Percentiles rank a stretch among this genome's conserved stretches.
Evolutionary conservation across 495 filamentous ascomycete genomes (phyloP).

Genomic region (Penicillium arizonense): DNA sequence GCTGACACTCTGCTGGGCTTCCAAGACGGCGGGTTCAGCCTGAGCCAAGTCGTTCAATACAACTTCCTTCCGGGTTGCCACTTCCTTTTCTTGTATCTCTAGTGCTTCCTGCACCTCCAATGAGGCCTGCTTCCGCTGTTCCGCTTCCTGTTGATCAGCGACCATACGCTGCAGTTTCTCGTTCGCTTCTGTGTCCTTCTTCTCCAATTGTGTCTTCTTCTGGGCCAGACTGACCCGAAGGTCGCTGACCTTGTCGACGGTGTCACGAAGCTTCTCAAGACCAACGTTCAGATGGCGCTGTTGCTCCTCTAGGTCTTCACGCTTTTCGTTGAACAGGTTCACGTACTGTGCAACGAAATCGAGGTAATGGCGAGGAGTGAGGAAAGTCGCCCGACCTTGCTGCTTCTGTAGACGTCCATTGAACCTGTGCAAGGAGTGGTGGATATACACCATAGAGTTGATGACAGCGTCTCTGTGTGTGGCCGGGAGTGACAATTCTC

Average conservation of each 20-base stretch:
- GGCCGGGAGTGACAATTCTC: conserved; percentile 78
- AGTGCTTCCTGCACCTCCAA: conserved; percentile 84
- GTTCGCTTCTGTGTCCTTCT: conserved; percentile 92
- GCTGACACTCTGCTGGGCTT: conserved; percentile 92
- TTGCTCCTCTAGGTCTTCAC: conserved; percentile 96
- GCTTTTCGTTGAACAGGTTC: conserved; percentile 95
- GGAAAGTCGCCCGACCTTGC: conserved; percentile 84
- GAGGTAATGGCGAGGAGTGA: conserved; percentile 94
- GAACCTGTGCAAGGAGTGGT: conserved; percentile 88
- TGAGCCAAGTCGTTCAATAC: conserved; percentile 84
- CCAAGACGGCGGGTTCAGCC: conserved; percentile 89
- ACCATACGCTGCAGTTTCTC: conserved; percentile 97
- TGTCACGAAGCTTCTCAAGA: conserved; percentile 95
- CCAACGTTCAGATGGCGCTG: conserved; percentile 97
- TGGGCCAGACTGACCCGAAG: conserved; percentile 84
- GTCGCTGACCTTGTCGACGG: conserved; percentile 95
- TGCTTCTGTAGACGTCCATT: conserved; percentile 87
- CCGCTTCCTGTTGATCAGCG: conserved; percentile 92
- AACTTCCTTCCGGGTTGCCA: conserved; percentile 77
- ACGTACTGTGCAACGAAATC: conserved; percentile 99
- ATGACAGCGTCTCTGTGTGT: conserved; percentile 87
- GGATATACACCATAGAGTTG: conserved; percentile 98
- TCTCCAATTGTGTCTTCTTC: conserved; percentile 90
- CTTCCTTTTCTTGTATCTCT: conserved; percentile 86
- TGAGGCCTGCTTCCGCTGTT: conserved; percentile 83